Evolutionary conservation across 805 yeast species (phyloP), one percentile per base, ranked within the genome.

Genomic region (Wickerhamomyces bovis): DNA sequence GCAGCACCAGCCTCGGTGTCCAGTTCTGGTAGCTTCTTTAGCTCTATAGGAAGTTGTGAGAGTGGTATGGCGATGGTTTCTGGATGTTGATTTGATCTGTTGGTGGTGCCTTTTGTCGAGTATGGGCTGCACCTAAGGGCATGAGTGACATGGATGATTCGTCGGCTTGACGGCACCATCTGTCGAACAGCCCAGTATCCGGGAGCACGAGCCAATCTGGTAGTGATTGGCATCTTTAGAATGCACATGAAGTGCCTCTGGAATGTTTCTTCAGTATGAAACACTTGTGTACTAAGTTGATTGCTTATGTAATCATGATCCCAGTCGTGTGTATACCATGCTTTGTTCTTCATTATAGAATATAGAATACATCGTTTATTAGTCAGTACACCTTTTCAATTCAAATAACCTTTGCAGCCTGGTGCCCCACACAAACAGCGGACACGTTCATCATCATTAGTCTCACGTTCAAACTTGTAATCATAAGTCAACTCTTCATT

Each of bases 351-450:
- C n/a, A n/a, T n/a, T n/a, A n/a, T n/a, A n/a, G n/a, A n/a, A n/a
- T n/a, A n/a, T n/a, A n/a, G n/a, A 33, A 9, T 33, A 33, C 36
- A 33, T 33, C 16, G 20, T 33, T 33, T 33, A 33, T 33, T 33
- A 16, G n/a, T 28, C n/a, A 28, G 31, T 28, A 28, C n/a, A 28
- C n/a, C 20, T 3, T 8, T 18, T 51, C 60, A 90, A 62, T 92
- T 92, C 57, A 92, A 72, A 61, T 78, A 92, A 0, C 97, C 98
- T 64, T 89, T 89, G 68, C 99, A 94, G 0, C 86, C 89, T 0
- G 89, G 81, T 1, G 97, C 90, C 4, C 99, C 99, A 73, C 99
- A 94, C 13, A 89, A 73, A 70, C 99, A 94, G 12, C 88, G 80
- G 50, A 90, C 83, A 53, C 97, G 72, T 60, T 89, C 96, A 39